Conservation (phyloP, 768 basidiomycete species). For the Neoboletus subvelutipes region DNA sequence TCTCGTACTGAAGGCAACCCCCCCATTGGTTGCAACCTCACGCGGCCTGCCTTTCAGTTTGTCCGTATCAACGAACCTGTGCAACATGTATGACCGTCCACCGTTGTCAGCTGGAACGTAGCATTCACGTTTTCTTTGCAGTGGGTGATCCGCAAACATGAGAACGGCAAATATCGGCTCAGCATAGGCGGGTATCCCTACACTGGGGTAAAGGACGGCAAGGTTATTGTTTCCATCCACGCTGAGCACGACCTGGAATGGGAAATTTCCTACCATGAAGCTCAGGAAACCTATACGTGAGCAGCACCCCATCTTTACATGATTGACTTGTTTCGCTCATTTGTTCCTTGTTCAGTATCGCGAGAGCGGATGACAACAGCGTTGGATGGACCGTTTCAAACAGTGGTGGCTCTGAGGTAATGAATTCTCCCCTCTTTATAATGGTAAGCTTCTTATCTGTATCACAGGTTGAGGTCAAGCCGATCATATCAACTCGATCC, state of each 20-base stretch:
- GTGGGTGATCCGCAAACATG: background rate
- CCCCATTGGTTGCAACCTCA: background rate
- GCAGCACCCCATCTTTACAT: background rate
- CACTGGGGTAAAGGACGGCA: background rate
- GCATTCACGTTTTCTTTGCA: background rate
- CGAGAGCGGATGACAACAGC: no score
- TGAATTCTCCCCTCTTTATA: background rate
- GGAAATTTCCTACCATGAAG: background rate
- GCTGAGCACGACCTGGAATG: background rate
- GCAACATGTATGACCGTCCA: background rate
- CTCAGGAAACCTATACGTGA: background rate
- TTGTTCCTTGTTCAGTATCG: no score
- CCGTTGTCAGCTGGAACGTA: no score
- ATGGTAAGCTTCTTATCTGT: background rate
- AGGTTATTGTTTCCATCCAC: background rate
- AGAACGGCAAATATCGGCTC: background rate
- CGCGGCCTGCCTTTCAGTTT: background rate
- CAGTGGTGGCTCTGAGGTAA: background rate
- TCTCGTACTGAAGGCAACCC: background rate
- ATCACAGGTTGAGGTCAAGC: background rate
- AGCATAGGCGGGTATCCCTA: background rate
- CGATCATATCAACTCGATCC: background rate
- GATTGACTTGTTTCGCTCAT: no score
- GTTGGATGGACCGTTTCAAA: background rate
- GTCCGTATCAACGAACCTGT: background rate